Evolutionary conservation across 1,284 basidiomycete genomes (phyloP).

Genomic region (Coniferiporia weirii): DNA sequence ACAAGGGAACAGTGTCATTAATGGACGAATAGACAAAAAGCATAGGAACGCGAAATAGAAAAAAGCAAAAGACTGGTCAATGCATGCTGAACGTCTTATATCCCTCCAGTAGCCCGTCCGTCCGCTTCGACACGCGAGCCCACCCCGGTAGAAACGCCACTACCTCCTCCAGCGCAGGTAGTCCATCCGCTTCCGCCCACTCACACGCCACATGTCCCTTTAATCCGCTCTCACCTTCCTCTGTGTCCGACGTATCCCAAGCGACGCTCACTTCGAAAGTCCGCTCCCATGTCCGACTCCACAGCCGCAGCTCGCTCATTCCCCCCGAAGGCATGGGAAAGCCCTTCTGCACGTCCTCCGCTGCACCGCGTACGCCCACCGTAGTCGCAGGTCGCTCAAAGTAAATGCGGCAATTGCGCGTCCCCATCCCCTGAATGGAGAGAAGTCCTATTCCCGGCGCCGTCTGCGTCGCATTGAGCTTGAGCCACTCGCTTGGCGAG

Average conservation of each 20-base stretch:
- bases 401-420: slow-evolving; percentile 57
- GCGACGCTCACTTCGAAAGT: slow-evolving; percentile 51
- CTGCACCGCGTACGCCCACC: slow-evolving; percentile 32
- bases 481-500: slow-evolving; percentile 24
- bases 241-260: slow-evolving; percentile 27
- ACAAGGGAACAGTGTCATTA: too few species aligned
- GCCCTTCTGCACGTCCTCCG: slow-evolving; percentile 36
- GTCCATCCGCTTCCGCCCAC: slow-evolving; percentile 67
- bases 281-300: slow-evolving; percentile 65
- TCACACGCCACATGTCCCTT: slow-evolving; percentile 58
- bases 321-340: slow-evolving; percentile 40
- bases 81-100: slow-evolving; percentile 39
- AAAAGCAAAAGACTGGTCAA: background rate
- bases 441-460: slow-evolving; percentile 40
- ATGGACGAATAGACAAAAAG: too few species aligned
- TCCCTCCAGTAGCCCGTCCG: slow-evolving; percentile 59
- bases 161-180: slow-evolving; percentile 71
- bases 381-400: slow-evolving; percentile 43
- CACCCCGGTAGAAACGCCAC: slow-evolving; percentile 63
- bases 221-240: slow-evolving; percentile 25
- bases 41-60: background rate
- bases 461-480: slow-evolving; percentile 29
- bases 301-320: slow-evolving; percentile 47
- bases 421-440: slow-evolving; percentile 47
- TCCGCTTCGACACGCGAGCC: slow-evolving; percentile 55